Evolutionary conservation across 192 early-diverging fungal genomes (phyloP), one percentile per base, ranked within the genome.

Genomic region (Linnemannia schmuckeri): DNA sequence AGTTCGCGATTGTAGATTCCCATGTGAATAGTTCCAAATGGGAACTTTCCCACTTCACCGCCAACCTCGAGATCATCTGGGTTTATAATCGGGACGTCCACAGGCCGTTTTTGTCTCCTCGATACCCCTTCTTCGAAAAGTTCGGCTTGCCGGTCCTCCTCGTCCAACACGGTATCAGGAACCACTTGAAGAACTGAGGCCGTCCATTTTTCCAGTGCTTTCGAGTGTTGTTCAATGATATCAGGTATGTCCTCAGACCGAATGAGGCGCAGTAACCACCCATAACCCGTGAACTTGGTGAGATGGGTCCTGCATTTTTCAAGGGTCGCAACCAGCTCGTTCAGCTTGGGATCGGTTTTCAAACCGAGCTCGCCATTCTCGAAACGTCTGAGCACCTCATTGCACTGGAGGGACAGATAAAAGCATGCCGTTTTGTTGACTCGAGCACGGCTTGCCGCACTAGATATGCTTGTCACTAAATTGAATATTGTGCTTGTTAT

Each of bases 21-120:
- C 35, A 20, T 30, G 49, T 81, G 70, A 46, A 81, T 81, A 33
- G 68, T 70, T 22, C 80, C 80, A 13, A 75, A 75, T 40, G 63
- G 66, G 68, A 81, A 81, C 46, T 49, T 75, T 63, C 80, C 80
- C 6, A 75, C 74, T 54, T 81, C 74, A 27, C 24, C 24, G 9
- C 63, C 66, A 75, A 70, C 37, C 15, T n/a, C 68, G 74, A 81
- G 80, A 18, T 81, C 15, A 40, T 75, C 80, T 70, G 73, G 80
- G 73, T 81, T 70, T 27, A 81, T 35, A 42, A 54, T 52, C 33
- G 46, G 54, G 38, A 61, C 24, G 9, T 44, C 24, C 63, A 0
- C 0, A 63, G 55, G 38, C 52, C 4, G 30, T 37, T 33, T 10
- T 66, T 63, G 78, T 27, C 41, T 75, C 46, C 35, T 80, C 22